A percentile compares a stretch with the other conserved stretches of the same genome.
Evolutionary conservation across 768 basidiomycete genomes (phyloP).

Genomic region (Russula emetica): DNA sequence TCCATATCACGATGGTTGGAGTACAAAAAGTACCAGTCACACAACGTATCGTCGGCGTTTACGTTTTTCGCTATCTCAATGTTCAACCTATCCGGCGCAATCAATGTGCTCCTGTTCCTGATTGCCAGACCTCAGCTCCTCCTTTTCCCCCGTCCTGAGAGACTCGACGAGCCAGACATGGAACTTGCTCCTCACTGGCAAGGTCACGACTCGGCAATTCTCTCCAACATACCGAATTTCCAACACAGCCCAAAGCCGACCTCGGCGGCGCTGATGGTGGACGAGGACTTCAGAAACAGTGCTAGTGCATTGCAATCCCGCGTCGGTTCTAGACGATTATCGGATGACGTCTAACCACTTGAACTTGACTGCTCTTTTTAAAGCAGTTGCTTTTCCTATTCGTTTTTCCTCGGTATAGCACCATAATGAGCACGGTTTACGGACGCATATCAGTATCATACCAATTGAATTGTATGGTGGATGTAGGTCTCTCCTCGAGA

Average conservation of each 20-base stretch:
- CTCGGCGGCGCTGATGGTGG: neutral
- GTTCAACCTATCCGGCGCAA: conserved; percentile 40
- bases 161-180: neutral
- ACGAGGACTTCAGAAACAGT: neutral
- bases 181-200: neutral
- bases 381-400: neutral
- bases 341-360: neutral
- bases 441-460: too few species aligned
- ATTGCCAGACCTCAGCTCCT: conserved; percentile 36
- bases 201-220: neutral
- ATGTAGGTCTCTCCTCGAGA: too few species aligned
- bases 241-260: neutral
- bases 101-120: conserved; percentile 41
- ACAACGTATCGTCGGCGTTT: conserved; percentile 32
- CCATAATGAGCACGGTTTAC: too few species aligned
- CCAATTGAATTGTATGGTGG: too few species aligned
- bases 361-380: too few species aligned
- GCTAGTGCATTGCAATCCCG: neutral
- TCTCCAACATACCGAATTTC: neutral
- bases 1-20: neutral
- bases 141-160: conserved; percentile 30
- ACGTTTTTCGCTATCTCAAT: conserved; percentile 36
- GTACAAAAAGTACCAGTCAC: too few species aligned
- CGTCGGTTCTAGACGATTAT: neutral
- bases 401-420: too few species aligned